Conservation (phyloP, 2,329 filamentous ascomycete species). For the Phyllosticta citriasiana region DNA sequence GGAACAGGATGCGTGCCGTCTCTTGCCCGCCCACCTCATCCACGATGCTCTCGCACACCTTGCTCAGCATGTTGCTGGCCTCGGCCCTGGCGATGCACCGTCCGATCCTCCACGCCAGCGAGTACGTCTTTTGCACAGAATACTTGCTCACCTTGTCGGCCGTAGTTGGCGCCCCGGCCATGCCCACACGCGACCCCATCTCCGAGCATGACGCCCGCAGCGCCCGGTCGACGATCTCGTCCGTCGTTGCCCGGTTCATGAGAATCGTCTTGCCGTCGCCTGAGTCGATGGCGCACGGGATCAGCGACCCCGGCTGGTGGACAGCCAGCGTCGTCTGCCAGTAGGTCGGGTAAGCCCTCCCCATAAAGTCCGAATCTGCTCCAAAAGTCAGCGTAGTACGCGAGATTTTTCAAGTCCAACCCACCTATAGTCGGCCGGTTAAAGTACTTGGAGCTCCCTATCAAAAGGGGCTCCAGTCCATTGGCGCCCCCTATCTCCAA, state of each 20-base stretch:
- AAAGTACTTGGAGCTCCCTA: slow-evolving; percentile 21
- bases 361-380: slow-evolving; percentile 7
- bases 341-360: slow-evolving; percentile 7
- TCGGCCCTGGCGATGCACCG: slow-evolving; percentile 46
- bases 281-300: slow-evolving; percentile 9
- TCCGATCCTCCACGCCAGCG: slow-evolving; percentile 44
- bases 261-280: slow-evolving; percentile 11
- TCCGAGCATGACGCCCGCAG: slow-evolving; percentile 12
- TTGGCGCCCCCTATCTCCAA: slow-evolving; percentile 41
- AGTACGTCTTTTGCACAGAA: slow-evolving; percentile 32
- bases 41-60: slow-evolving; percentile 30
- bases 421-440: slow-evolving; percentile 8
- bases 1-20: slow-evolving; percentile 49
- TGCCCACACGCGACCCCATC: slow-evolving; percentile 22
- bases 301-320: slow-evolving; percentile 4
- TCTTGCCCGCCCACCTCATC: slow-evolving; percentile 33
- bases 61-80: slow-evolving; percentile 33
- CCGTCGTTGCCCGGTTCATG: slow-evolving; percentile 10
- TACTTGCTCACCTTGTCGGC: slow-evolving; percentile 21
- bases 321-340: slow-evolving; percentile 9
- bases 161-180: slow-evolving; percentile 31
- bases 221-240: slow-evolving; percentile 12
- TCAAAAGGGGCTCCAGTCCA: slow-evolving; percentile 17
- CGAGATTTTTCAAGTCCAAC: background rate
- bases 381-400: background rate